Evolutionary conservation across 805 yeast genomes (phyloP).

Genomic region (Yarrowia porcina): DNA sequence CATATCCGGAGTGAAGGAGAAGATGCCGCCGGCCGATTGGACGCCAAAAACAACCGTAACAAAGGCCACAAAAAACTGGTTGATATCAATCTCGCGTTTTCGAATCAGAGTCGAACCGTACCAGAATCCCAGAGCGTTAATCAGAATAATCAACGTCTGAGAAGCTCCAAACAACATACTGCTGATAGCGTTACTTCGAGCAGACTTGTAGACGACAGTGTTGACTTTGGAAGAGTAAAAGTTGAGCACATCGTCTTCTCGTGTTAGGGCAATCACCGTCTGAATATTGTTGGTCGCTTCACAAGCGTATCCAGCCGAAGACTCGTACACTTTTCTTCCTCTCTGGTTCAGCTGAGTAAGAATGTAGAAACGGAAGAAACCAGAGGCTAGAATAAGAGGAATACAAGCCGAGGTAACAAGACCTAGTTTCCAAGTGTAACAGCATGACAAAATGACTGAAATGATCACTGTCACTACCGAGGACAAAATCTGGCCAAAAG

Average conservation of each 20-base stretch:
- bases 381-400: conserved; percentile 42
- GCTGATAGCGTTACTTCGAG: conserved; percentile 34
- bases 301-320: conserved; percentile 43
- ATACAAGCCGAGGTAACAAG: conserved; percentile 42
- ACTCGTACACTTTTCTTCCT: conserved; percentile 40
- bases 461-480: conserved; percentile 40
- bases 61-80: conserved; percentile 42
- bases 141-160: conserved; percentile 43
- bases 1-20: conserved; percentile 45
- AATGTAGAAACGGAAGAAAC: conserved; percentile 41
- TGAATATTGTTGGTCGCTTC: conserved; percentile 42
- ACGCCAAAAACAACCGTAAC: conserved; percentile 43
- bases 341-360: conserved; percentile 39
- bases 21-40: conserved; percentile 43
- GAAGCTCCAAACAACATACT: conserved; percentile 41
- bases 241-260: conserved; percentile 41
- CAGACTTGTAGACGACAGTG: conserved; percentile 35
- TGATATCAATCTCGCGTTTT: conserved; percentile 34
- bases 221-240: conserved; percentile 36
- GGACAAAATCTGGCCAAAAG: conserved; percentile 41
- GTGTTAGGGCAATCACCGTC: conserved; percentile 43
- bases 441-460: conserved; percentile 42
- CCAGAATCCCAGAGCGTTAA: conserved; percentile 45
- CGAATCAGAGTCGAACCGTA: conserved; percentile 42
- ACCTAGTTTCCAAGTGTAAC: conserved; percentile 43